Percentiles rank a stretch among this genome's conserved stretches.
Conservation (phyloP, 805 yeast genomes). For the Candida broadrunensis region DNA sequence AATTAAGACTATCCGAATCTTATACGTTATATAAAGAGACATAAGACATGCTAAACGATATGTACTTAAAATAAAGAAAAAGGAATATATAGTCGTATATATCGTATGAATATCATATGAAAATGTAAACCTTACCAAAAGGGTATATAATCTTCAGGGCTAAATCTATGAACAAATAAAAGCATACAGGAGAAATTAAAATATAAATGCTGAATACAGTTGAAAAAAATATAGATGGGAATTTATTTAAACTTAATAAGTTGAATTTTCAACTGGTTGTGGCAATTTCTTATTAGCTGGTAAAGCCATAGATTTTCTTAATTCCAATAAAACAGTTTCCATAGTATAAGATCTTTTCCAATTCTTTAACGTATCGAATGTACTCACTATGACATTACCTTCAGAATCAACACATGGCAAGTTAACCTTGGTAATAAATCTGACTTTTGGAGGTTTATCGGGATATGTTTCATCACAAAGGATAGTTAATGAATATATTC, state of each 20-base stretch:
- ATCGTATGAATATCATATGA: no score
- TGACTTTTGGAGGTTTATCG: conserved; percentile 80
- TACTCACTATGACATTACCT: conserved; percentile 45
- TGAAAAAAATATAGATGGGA: conserved; percentile 20
- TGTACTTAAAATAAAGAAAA: no score
- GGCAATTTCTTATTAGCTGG: conserved; percentile 77
- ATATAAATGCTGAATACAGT: conserved; percentile 33
- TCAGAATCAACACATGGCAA: conserved; percentile 81
- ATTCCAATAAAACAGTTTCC: conserved; percentile 87
- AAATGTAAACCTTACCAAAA: no score
- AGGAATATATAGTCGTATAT: no score
- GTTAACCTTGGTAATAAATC: conserved; percentile 79
- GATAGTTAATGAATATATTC: conserved; percentile 81
- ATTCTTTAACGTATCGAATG: conserved; percentile 66
- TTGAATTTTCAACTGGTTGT: conserved; percentile 90
- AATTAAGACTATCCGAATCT: no score
- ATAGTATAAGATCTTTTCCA: conserved; percentile 93
- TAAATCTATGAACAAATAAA: no score
- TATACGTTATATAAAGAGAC: no score
- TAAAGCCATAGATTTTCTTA: conserved; percentile 82
- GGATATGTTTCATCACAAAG: conserved; percentile 87
- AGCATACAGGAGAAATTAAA: no score
- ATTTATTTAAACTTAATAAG: conserved; percentile 33
- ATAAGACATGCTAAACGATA: no score
- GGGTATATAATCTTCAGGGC: no score